Conservation (phyloP, 208 protist genomes). For the Trypanosoma melophagium region DNA sequence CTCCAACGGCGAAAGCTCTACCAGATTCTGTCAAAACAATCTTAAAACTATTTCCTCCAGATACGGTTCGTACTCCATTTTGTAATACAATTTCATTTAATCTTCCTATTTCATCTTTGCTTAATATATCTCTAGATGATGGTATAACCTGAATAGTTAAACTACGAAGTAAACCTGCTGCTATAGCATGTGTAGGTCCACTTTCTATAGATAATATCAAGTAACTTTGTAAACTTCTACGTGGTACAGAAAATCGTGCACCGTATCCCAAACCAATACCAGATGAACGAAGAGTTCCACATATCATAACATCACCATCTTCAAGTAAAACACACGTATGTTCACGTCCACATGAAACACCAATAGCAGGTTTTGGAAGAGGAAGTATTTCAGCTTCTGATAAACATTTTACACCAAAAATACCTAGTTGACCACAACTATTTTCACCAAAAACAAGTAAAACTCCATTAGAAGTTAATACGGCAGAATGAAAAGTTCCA, state of each 20-base stretch:
- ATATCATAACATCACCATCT: conserved; percentile 74
- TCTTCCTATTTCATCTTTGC: conserved; percentile 31
- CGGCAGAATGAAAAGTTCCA: conserved; percentile 55
- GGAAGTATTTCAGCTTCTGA: conserved; percentile 32
- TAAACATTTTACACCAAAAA: conserved; percentile 27
- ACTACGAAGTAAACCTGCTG: conserved; percentile 40
- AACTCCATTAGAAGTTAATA: conserved; percentile 52
- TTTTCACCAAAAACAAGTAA: conserved; percentile 82
- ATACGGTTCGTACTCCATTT: conserved; percentile 40
- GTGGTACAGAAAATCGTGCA: conserved; percentile 30
- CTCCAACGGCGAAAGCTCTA: conserved; percentile 43
- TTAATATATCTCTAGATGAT: conserved; percentile 19
- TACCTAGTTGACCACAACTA: conserved; percentile 57
- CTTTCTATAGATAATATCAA: conserved; percentile 46
- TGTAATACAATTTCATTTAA: conserved; percentile 39
- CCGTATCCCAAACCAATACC: conserved; percentile 55
- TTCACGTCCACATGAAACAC: conserved; percentile 50
- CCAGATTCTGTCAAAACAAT: conserved; percentile 51
- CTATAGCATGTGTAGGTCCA: conserved; percentile 41
- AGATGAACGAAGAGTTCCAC: conserved; percentile 42
- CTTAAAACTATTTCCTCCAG: conserved; percentile 53
- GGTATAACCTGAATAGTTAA: conserved; percentile 41
- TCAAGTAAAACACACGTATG: conserved; percentile 66
- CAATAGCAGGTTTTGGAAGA: conserved; percentile 52
- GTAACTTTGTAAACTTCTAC: conserved; percentile 56